Evolutionary conservation across 2,329 filamentous ascomycete species (phyloP).

Genomic region (Pestalotiopsis fici): DNA sequence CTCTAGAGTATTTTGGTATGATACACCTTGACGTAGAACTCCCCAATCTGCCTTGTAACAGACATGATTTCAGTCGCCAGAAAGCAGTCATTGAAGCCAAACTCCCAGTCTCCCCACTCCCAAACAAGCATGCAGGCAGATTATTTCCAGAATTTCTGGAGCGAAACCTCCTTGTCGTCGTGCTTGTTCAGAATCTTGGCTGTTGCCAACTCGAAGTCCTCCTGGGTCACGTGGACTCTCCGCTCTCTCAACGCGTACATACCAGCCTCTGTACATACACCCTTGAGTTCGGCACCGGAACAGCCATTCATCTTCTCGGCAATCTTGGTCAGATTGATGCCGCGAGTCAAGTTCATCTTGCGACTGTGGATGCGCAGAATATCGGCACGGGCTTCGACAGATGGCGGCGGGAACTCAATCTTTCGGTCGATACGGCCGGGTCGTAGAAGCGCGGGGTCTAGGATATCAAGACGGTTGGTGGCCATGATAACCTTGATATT

Average conservation of each 20-base stretch:
- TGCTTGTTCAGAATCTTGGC: conserved; percentile 99
- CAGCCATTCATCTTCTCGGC: conserved; percentile 99
- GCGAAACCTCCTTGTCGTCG: conserved; percentile 93
- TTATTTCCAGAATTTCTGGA: conserved; percentile 86
- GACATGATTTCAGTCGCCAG: not conserved
- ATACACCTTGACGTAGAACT: not conserved
- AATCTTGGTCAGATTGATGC: conserved; percentile 97
- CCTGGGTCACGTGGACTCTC: conserved; percentile 96
- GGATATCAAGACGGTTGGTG: conserved; percentile 95
- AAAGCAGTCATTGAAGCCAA: conserved; percentile 4
- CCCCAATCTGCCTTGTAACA: not conserved
- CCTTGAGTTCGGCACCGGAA: conserved; percentile 95
- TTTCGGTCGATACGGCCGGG: conserved; percentile 98
- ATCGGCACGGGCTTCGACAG: conserved; percentile 92
- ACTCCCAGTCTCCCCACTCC: conserved; percentile 3
- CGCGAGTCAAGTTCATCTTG: conserved; percentile 97
- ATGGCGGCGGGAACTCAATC: conserved; percentile 97
- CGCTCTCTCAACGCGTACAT: conserved; percentile 97
- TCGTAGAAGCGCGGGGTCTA: conserved; percentile 90
- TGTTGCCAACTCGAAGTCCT: conserved; percentile 97
- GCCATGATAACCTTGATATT: conserved; percentile 99
- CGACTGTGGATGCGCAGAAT: conserved; percentile 97
- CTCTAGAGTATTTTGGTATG: conserved; percentile 2
- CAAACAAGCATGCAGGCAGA: not conserved
- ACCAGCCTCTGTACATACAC: conserved; percentile 96